Conservation (phyloP, 2,329 filamentous ascomycete species). For the Colletotrichum scovillei region DNA sequence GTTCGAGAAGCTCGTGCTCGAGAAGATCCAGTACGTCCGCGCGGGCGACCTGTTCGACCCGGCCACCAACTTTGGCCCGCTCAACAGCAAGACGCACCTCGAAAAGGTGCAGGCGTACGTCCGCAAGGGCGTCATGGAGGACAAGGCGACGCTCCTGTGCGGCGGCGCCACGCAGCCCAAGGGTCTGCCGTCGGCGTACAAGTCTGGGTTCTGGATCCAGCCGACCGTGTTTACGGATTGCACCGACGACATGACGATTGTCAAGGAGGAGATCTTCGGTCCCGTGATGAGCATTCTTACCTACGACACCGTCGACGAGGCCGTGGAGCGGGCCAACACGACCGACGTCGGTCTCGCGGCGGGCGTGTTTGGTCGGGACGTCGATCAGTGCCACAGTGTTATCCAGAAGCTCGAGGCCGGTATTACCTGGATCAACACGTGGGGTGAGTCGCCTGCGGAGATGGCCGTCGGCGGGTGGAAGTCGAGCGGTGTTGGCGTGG, state of each 20-base stretch:
- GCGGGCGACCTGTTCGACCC: constrained; percentile 78
- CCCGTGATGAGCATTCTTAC: constrained; percentile 86
- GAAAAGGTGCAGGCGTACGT: constrained; percentile 86
- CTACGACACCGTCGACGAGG: constrained; percentile 78
- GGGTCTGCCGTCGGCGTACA: constrained; percentile 60
- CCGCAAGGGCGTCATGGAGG: constrained; percentile 76
- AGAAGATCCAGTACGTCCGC: constrained; percentile 83
- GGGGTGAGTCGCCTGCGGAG: constrained; percentile 92
- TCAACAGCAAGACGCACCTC: constrained; percentile 79
- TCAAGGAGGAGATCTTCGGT: constrained; percentile 87
- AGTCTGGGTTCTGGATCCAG: constrained; percentile 82
- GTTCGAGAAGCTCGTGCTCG: constrained; percentile 76
- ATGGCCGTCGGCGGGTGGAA: constrained; percentile 96
- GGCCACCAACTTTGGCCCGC: constrained; percentile 83
- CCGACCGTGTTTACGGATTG: constrained; percentile 91
- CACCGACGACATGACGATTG: constrained; percentile 83
- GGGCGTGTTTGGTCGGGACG: constrained; percentile 82
- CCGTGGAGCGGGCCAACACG: constrained; percentile 78
- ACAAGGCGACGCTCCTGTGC: constrained; percentile 79
- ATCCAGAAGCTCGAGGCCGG: constrained; percentile 80
- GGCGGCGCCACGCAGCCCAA: constrained; percentile 73
- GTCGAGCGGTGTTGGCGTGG: constrained; percentile 86
- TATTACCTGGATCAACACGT: constrained; percentile 93
- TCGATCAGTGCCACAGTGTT: constrained; percentile 79
- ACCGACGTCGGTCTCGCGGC: constrained; percentile 85